These are phyloP conservation scores for Podospora sp. DNA, from an alignment of 495 filamentous ascomycete genomes.

Conservation along the genomic window DNA sequence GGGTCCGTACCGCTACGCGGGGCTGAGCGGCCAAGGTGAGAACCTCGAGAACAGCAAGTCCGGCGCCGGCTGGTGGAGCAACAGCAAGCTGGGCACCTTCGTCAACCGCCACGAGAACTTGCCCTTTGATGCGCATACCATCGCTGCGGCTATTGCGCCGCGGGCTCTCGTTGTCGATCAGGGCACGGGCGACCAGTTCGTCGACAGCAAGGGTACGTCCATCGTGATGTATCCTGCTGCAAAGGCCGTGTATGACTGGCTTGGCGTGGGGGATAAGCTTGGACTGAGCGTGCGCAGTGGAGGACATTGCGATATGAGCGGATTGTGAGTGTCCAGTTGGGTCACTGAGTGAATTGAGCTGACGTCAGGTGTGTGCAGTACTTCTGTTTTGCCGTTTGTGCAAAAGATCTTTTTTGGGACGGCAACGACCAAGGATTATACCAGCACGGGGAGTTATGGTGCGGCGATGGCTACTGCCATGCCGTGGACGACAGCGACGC, in stretches of 20 bases:
- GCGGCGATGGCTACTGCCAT: slow-evolving; percentile 51
- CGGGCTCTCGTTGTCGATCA: slow-evolving; percentile 56
- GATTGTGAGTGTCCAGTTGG: slow-evolving; percentile 47
- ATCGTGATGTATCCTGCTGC: slow-evolving; percentile 54
- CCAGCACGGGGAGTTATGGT: slow-evolving; percentile 48
- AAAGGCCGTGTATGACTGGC: slow-evolving; percentile 55
- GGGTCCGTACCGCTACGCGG: slow-evolving; percentile 56
- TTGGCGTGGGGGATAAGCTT: slow-evolving; percentile 51
- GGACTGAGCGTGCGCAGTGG: slow-evolving; percentile 53
- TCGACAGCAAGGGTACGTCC: slow-evolving; percentile 55
- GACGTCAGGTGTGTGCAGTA: slow-evolving; percentile 33
- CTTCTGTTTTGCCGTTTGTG: slow-evolving; percentile 54
- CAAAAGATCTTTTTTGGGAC: slow-evolving; percentile 53
- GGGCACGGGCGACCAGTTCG: slow-evolving; percentile 51
- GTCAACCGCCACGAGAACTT: slow-evolving; percentile 52
- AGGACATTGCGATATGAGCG: slow-evolving; percentile 54
- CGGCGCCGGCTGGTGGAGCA: slow-evolving; percentile 57
- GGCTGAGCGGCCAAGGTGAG: slow-evolving; percentile 55
- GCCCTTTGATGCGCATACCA: slow-evolving; percentile 57
- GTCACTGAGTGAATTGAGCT: slow-evolving; percentile 18
- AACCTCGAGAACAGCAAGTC: slow-evolving; percentile 58
- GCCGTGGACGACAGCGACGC: slow-evolving; percentile 50
- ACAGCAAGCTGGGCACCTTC: slow-evolving; percentile 49
- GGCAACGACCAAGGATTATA: slow-evolving; percentile 49
- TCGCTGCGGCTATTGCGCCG: slow-evolving; percentile 56